These are phyloP conservation scores for Colletotrichum navitas DNA, from an alignment of 2,329 filamentous ascomycete species.

Conservation along the genomic window DNA sequence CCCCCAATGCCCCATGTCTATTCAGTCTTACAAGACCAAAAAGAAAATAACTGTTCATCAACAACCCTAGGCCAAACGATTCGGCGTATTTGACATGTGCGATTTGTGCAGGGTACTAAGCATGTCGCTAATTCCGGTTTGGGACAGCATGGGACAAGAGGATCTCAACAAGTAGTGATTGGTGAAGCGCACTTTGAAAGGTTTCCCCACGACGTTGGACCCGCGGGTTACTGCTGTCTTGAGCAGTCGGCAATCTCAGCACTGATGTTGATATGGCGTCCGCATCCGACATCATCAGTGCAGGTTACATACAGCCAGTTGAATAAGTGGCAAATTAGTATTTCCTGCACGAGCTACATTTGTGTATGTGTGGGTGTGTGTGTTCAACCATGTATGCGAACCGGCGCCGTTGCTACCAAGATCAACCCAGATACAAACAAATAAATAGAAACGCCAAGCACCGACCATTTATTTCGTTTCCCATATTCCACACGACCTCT, in stretches of 20 bases:
- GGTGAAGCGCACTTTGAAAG: background rate
- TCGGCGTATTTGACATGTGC: background rate
- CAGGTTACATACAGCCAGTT: background rate
- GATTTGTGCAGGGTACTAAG: background rate
- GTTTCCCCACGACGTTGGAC: background rate
- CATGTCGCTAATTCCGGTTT: background rate
- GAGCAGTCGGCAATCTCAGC: background rate
- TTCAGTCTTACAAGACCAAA: conserved; percentile 42
- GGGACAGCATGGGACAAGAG: background rate
- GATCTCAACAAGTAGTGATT: background rate
- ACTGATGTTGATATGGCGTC: background rate
- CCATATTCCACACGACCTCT: conserved; percentile 9
- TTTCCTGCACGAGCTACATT: conserved; percentile 13
- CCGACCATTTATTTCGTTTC: background rate
- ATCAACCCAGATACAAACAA: background rate
- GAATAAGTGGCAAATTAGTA: conserved; percentile 21
- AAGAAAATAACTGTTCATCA: conserved; percentile 44
- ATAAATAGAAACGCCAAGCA: conserved; percentile 7
- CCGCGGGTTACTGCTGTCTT: background rate
- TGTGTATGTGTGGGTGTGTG: background rate
- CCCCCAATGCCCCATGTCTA: conserved; percentile 42
- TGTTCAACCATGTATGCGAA: background rate
- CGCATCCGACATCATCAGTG: background rate
- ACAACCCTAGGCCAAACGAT: background rate
- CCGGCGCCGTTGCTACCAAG: background rate